Conservation (phyloP, 2,329 filamentous ascomycete species). For the Torrubiella hemipterigena region DNA sequence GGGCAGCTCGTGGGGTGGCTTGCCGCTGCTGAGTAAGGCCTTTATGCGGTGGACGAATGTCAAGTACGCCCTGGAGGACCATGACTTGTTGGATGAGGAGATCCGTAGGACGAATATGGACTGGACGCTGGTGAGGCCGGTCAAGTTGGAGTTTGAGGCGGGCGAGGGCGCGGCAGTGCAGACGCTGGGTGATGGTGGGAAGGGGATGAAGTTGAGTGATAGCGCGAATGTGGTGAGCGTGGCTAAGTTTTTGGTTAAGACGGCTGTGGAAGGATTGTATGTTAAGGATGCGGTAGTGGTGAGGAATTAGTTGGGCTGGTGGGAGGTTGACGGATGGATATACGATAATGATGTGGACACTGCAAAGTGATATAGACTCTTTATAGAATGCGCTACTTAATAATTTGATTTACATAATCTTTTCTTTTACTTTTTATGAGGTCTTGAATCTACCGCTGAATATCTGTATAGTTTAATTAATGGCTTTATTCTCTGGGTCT, state of each 20-base stretch:
- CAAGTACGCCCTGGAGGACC: conserved; percentile 25
- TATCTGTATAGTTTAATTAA: too few relatives aligned
- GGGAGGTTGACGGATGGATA: too few relatives aligned
- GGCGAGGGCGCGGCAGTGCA: conserved; percentile 12
- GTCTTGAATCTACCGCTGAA: too few relatives aligned
- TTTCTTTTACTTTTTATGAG: too few relatives aligned
- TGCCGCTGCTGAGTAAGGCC: conserved; percentile 20
- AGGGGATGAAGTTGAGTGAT: conserved; percentile 18
- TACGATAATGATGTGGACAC: too few relatives aligned
- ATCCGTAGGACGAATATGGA: conserved; percentile 20
- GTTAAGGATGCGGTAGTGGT: background rate
- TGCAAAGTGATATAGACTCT: too few relatives aligned
- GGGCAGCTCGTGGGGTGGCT: conserved; percentile 22
- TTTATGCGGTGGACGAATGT: conserved; percentile 26
- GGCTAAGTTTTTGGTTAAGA: conserved; percentile 21
- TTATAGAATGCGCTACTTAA: too few relatives aligned
- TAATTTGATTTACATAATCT: too few relatives aligned
- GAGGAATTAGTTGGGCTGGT: background rate
- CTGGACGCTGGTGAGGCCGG: conserved; percentile 23
- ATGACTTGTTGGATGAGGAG: conserved; percentile 22
- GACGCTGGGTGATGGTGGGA: conserved; percentile 16
- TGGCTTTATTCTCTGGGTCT: too few relatives aligned
- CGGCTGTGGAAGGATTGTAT: conserved; percentile 13
- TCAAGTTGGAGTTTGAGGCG: conserved; percentile 18
- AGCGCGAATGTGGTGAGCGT: conserved; percentile 15